Percentiles rank a stretch among this genome's conserved stretches.
Conservation (phyloP, 805 yeast species). For the Saccharomyces jurei region DNA sequence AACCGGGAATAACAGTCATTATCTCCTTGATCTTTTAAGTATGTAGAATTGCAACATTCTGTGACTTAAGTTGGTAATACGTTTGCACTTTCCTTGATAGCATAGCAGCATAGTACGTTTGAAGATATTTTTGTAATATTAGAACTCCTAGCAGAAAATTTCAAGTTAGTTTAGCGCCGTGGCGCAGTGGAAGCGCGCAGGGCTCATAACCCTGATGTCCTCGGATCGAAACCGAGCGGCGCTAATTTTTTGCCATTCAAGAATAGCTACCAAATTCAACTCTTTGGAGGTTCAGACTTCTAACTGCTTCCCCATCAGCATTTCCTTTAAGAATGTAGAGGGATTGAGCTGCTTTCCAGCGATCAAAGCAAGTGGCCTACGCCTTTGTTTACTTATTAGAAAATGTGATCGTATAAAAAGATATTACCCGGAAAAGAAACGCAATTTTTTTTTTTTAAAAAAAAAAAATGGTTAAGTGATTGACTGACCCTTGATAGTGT, state of each 20-base stretch:
- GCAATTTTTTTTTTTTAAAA: not conserved
- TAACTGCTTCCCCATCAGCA: not conserved
- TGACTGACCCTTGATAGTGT: not conserved
- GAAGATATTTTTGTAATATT: too few species aligned
- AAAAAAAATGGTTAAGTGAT: not conserved
- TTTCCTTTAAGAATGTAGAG: not conserved
- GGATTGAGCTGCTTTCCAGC: not conserved
- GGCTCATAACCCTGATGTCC: slow-evolving; percentile 99
- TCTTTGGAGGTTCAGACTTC: too few species aligned
- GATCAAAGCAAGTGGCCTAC: not conserved
- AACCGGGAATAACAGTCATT: too few species aligned
- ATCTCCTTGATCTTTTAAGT: too few species aligned
- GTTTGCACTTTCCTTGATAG: too few species aligned
- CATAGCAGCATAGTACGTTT: too few species aligned
- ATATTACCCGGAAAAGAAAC: not conserved
- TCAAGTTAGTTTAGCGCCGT: slow-evolving; percentile 54
- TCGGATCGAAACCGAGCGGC: slow-evolving; percentile 94
- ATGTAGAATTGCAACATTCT: too few species aligned
- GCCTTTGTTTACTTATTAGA: not conserved
- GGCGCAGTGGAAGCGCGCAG: slow-evolving; percentile 99
- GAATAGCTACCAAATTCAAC: too few species aligned
- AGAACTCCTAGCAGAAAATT: too few species aligned
- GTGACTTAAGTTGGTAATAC: too few species aligned
- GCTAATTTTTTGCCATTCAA: slow-evolving; percentile 44
- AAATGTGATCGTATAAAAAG: not conserved